Base-by-base conservation (phyloP, 768 basidiomycete genomes). In the Lentinula boryana region DNA sequence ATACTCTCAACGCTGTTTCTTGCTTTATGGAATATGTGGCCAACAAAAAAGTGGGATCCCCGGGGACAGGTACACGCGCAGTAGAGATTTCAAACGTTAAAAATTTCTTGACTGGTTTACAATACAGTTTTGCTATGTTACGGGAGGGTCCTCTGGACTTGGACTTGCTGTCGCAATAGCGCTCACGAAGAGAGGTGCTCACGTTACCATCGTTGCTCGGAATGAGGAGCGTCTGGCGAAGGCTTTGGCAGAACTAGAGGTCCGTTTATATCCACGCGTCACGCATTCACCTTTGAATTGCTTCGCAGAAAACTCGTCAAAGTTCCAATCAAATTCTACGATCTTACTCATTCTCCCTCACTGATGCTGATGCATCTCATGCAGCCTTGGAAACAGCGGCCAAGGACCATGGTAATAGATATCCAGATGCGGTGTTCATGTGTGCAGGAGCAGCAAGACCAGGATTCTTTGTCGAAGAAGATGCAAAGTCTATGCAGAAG, bases 131-230 rank as follows among this genome's bases (percentile, higher is more conserved):
- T 84, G 86, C 72, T 92, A 93, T 69, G 77, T 96, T 16, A 93
- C 93, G 0, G 94, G 94, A 3, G 93, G 91, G 2, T 89, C 86
- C 46, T 78, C 85, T 16, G 94, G 94, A 0, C 83, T 95, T 0
- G 94, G 94, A 0, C 79, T 93, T 2, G 81, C 85, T 0, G 75
- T 95, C 7, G 89, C 93, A 0, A 76, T 80, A 31, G 74, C 87
- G 15, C 78, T 96, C 1, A 81, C 83, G 13, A 74, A 76, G 62
- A 77, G 77, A 61, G 94, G 95, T 0, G 92, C 93, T 0, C 80
- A 92, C 63, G 87, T 95, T 3, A 91, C 90, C 6, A 92, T 95
- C 62, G 88, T 95, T 9, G 93, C 93, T 6, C 80, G 93, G 12
- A 85, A 88, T 56, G 78, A 88, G 66, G 76, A 75, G 49, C 85